phyloP scores from a whole-genome alignment of 805 yeast species.

The Teunomyces cretensis region DNA sequence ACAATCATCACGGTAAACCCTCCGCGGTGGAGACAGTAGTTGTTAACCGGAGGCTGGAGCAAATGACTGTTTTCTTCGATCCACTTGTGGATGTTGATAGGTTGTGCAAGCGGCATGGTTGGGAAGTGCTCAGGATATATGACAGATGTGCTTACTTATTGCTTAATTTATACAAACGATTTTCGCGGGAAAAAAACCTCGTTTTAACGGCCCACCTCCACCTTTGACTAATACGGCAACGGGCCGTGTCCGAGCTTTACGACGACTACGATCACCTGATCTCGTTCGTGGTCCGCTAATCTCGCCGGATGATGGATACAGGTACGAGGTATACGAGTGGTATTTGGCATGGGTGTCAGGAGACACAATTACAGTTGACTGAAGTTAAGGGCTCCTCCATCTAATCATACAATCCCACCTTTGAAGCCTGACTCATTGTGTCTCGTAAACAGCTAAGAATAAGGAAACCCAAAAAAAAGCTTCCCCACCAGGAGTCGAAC shows the following conservation, averaged over 20 bases:
- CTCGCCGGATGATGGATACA: no score
- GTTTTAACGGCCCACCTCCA: background rate
- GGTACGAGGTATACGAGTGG: no score
- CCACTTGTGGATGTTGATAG: slow-evolving; percentile 82
- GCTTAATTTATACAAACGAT: background rate
- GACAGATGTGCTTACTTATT: background rate
- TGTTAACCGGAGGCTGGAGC: slow-evolving; percentile 89
- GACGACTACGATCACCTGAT: no score
- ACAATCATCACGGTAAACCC: slow-evolving; percentile 95
- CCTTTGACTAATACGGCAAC: background rate
- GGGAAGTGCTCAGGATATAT: background rate
- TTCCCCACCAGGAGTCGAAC: slow-evolving; percentile 55
- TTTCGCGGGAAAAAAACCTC: background rate
- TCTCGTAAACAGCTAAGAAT: no score
- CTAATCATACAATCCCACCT: no score
- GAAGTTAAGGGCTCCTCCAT: no score
- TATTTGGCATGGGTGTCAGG: no score
- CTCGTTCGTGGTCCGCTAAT: background rate
- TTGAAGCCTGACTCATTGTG: no score
- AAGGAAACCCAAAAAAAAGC: slow-evolving; percentile 27
- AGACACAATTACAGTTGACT: no score
- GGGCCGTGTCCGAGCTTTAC: no score
- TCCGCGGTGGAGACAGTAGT: slow-evolving; percentile 84
- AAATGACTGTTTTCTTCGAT: slow-evolving; percentile 70
- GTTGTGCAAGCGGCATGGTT: slow-evolving; percentile 51